Evolutionary conservation across 2,329 filamentous ascomycete genomes (phyloP).

Genomic region (Trichoderma koningiopsis): DNA sequence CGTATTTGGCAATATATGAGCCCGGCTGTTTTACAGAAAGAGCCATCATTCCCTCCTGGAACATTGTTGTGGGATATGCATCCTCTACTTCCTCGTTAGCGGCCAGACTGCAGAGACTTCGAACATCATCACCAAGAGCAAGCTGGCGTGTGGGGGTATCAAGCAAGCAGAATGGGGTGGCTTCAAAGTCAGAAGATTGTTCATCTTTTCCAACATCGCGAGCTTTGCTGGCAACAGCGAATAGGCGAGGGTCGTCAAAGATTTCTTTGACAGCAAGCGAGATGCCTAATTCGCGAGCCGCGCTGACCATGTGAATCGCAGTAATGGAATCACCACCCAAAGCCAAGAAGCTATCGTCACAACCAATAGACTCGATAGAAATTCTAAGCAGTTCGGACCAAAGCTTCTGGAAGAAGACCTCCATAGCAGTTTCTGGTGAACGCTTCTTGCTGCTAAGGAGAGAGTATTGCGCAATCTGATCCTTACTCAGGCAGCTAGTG

Average conservation of each 20-base stretch:
- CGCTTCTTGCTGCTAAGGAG: constrained; percentile 7
- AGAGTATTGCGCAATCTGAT: constrained; percentile 14
- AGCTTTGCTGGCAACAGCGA: constrained; percentile 11
- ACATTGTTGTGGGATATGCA: constrained; percentile 26
- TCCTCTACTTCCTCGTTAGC: constrained; percentile 16
- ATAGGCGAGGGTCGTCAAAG: constrained; percentile 27
- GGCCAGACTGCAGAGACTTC: not conserved
- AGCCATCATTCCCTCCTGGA: constrained; percentile 29
- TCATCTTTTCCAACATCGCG: not conserved
- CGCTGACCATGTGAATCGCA: constrained; percentile 17
- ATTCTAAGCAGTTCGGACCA: constrained; percentile 23
- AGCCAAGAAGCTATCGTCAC: constrained; percentile 30
- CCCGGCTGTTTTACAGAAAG: constrained; percentile 26
- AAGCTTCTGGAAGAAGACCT: constrained; percentile 14
- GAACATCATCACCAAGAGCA: not conserved
- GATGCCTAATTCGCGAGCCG: not conserved
- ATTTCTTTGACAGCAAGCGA: constrained; percentile 26
- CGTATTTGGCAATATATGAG: constrained; percentile 20
- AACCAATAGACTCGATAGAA: constrained; percentile 24
- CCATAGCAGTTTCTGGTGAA: constrained; percentile 10
- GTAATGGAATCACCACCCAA: constrained; percentile 31
- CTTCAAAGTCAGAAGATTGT: not conserved
- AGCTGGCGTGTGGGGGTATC: not conserved
- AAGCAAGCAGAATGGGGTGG: constrained; percentile 3
- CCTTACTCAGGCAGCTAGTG: not conserved